Evolutionary conservation across 768 basidiomycete genomes (phyloP).

Genomic region (Boletellus emodensis): DNA sequence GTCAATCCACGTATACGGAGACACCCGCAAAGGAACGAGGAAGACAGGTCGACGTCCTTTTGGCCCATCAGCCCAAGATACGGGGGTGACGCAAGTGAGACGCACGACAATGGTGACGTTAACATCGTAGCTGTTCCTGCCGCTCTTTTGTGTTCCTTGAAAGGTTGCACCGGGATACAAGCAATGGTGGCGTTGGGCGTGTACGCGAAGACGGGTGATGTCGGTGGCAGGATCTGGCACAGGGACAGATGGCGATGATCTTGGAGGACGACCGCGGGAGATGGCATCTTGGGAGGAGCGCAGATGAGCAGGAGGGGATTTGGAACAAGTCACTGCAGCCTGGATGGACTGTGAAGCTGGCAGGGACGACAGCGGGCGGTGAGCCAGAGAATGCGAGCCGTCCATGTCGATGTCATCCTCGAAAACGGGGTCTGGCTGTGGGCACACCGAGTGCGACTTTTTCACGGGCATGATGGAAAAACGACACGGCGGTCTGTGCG

Average conservation of each 20-base stretch:
- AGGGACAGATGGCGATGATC: constrained; percentile 8
- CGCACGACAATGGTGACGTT: constrained; percentile 87
- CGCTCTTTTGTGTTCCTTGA: constrained; percentile 90
- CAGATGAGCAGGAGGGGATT: constrained; percentile 12
- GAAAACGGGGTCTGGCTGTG: constrained; percentile 25
- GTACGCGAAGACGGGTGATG: constrained; percentile 72
- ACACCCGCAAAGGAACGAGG: constrained; percentile 86
- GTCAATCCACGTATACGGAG: constrained; percentile 90
- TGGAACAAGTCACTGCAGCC: constrained; percentile 9
- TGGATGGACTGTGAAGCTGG: constrained; percentile 15
- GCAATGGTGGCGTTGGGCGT: constrained; percentile 69
- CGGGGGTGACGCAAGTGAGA: constrained; percentile 19
- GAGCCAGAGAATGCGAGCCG: neutral
- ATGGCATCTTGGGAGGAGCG: constrained; percentile 16
- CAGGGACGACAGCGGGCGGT: neutral
- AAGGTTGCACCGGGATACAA: constrained; percentile 88
- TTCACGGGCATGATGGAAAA: constrained; percentile 24
- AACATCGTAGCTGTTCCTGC: constrained; percentile 92
- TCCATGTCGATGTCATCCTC: constrained; percentile 38
- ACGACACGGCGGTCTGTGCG: constrained; percentile 19
- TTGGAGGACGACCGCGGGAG: constrained; percentile 9
- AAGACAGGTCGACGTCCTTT: constrained; percentile 90
- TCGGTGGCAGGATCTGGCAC: constrained; percentile 58
- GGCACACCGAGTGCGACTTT: constrained; percentile 13
- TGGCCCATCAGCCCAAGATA: constrained; percentile 3